phyloP scores from a whole-genome alignment of 129 eudicot genomes.

The Flaveria brownii region DNA sequence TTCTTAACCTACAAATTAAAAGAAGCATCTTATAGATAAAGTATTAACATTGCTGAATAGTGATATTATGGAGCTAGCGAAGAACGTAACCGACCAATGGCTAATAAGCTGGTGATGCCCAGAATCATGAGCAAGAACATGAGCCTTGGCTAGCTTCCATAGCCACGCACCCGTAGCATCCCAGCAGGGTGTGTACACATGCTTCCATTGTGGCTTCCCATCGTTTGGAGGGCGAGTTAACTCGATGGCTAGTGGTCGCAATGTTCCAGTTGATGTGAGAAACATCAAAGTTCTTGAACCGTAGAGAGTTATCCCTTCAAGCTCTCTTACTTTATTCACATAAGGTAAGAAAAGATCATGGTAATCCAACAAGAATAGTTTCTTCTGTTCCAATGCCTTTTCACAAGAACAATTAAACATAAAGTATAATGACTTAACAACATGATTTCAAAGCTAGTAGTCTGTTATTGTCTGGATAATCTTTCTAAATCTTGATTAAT shows the following conservation, averaged over 20 bases:
- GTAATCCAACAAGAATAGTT: constrained; percentile 60
- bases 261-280: constrained; percentile 46
- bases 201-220: constrained; percentile 70
- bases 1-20: constrained; percentile 55
- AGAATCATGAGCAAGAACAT: constrained; percentile 81
- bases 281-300: constrained; percentile 76
- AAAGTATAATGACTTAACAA: neutral
- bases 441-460: too few relatives aligned
- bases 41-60: neutral
- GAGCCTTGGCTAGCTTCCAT: constrained; percentile 77
- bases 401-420: neutral
- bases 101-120: constrained; percentile 68
- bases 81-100: constrained; percentile 53
- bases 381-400: constrained; percentile 69
- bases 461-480: too few relatives aligned
- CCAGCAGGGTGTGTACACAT: constrained; percentile 46
- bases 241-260: constrained; percentile 75
- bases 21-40: neutral
- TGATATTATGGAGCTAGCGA: neutral
- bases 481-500: too few relatives aligned
- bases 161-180: constrained; percentile 65
- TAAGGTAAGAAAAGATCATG: constrained; percentile 70
- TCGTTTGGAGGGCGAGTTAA: constrained; percentile 60
- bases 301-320: constrained; percentile 62
- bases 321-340: constrained; percentile 62